Evolutionary conservation across 1,284 basidiomycete species (phyloP).

Genomic region (Cutaneotrichosporon spelunceum): DNA sequence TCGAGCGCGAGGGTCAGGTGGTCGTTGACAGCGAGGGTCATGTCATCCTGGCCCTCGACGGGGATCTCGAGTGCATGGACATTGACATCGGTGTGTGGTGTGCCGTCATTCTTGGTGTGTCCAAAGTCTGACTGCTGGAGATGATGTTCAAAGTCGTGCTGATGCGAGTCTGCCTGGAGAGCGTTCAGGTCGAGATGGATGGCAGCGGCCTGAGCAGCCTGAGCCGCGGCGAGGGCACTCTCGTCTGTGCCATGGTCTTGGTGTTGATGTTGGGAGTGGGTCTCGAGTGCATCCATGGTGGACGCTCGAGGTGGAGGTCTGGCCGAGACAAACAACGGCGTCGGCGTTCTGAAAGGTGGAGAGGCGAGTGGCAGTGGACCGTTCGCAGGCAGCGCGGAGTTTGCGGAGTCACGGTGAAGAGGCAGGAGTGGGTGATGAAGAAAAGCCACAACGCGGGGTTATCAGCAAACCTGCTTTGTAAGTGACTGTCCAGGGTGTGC

Average conservation of each 20-base stretch:
- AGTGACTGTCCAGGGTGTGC: not conserved
- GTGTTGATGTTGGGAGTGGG: constrained; percentile 23
- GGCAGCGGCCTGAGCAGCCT: constrained; percentile 38
- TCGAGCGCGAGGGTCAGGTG: constrained; percentile 36
- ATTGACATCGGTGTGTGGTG: constrained; percentile 20
- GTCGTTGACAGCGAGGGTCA: constrained; percentile 18
- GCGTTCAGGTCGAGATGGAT: constrained; percentile 33
- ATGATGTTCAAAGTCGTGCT: constrained; percentile 36
- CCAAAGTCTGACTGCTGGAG: constrained; percentile 45
- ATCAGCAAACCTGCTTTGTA: not conserved
- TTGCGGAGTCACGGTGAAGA: constrained; percentile 2
- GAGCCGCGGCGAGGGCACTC: constrained; percentile 36
- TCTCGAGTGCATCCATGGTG: constrained; percentile 25
- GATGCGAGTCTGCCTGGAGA: constrained; percentile 21
- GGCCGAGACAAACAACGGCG: not conserved
- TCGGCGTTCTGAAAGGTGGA: not conserved
- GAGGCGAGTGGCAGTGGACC: not conserved
- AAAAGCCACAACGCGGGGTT: constrained; percentile 8
- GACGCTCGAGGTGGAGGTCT: constrained; percentile 9
- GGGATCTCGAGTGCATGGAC: constrained; percentile 26
- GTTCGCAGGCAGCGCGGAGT: not conserved
- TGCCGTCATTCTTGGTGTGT: constrained; percentile 30
- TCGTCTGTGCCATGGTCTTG: constrained; percentile 39
- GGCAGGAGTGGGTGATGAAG: not conserved
- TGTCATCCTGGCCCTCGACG: constrained; percentile 21